Evolutionary conservation across 176 grass and related monocot genomes (phyloP), one percentile per base, ranked within the genome.

Genomic region (Carex parvula): DNA sequence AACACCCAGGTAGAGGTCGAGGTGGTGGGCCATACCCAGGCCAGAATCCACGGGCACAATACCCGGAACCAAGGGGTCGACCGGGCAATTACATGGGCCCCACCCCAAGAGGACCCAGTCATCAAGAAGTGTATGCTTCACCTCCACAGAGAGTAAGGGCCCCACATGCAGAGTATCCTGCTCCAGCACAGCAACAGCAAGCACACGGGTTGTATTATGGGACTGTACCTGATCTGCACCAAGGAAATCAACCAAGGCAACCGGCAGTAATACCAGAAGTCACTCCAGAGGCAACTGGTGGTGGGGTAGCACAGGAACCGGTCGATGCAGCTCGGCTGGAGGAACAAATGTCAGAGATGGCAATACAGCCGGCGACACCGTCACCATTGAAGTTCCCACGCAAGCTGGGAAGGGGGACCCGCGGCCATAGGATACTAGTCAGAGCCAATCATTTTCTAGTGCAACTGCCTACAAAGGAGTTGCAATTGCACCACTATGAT

Each of bases 391-490:
- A 57, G 59, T 87, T 89, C 9, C 90, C 88, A 1, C 9, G 15
- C 17, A 85, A 90, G 20, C 93, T 90, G 1, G 88, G 90, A 2
- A 85, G 72, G 5, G 86, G 88, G 17, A 18, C 0, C 8, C 5
- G 0, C 2, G 93, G 88, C 3, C 1, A 3, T 0, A 35, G 7
- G 24, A 88, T 84, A 61, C 0, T 77, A 1, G 16, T 97, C n/a
- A 93, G 37, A 79, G 94, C 89, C 20, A 97, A 97, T 83, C 89
- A 93, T 55, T 93, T 93, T 86, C 86, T 97, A 32, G 88, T 85
- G 14, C 84, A 86, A 64, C 81, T 97, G 46, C 50, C 76, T 12
- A 80, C 91, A 39, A 88, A 90, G 76, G 84, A 80, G 58, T 5
- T 59, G 15, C 56, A 59, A 18, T 70, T 97, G 50, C 68, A 89